phyloP scores from a whole-genome alignment of 164 flowering plant genomes.

The Nelumbo lutea region DNA sequence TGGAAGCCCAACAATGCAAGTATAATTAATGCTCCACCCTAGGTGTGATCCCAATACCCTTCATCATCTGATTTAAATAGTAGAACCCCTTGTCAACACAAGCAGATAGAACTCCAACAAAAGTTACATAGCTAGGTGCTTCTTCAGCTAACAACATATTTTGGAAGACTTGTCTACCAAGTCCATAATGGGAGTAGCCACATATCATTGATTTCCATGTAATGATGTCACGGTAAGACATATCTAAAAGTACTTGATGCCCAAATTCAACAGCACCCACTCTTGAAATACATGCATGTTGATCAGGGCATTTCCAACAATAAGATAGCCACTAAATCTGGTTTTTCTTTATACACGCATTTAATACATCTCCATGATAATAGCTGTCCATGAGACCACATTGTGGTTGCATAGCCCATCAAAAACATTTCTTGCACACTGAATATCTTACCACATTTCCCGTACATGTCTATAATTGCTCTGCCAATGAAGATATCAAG shows the following conservation, averaged over 20 bases:
- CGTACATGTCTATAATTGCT: background rate
- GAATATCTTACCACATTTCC: constrained; percentile 2
- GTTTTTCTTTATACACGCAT: background rate
- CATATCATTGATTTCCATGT: constrained; percentile 7
- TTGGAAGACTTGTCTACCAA: background rate
- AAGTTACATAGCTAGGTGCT: background rate
- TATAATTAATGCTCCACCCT: background rate
- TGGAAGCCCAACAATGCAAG: background rate
- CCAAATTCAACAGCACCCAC: background rate
- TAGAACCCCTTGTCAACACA: background rate
- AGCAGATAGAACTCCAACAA: background rate
- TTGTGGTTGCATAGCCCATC: background rate
- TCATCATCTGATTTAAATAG: background rate
- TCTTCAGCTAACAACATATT: background rate
- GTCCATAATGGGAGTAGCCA: background rate
- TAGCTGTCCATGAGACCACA: background rate
- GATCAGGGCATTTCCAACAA: background rate
- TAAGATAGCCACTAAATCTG: background rate
- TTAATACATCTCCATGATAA: background rate
- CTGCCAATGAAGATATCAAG: background rate
- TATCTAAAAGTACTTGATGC: background rate
- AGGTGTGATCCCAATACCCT: background rate
- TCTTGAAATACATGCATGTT: background rate
- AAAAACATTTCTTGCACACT: background rate
- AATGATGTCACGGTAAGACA: background rate